phyloP scores from a whole-genome alignment of 257 asterid genomes.

The Scutellaria baicalensis region DNA sequence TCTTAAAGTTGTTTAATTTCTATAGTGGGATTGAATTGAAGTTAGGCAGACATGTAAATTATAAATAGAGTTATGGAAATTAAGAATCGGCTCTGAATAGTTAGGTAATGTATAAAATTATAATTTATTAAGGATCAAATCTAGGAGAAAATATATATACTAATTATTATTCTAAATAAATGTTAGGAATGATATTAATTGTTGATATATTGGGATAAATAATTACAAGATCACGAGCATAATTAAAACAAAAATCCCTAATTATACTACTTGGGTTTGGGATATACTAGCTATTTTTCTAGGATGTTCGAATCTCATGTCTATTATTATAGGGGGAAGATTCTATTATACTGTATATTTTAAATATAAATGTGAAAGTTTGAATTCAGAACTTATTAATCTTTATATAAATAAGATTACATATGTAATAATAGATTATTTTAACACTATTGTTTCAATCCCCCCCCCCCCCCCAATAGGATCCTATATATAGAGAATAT shows the following conservation, averaged over 20 bases:
- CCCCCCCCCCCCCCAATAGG: too few species aligned
- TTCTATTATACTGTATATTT: too few species aligned
- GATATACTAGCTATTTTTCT: not conserved
- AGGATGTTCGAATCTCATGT: not conserved
- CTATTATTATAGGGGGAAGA: too few species aligned
- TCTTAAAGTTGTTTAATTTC: too few species aligned
- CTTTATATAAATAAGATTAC: too few species aligned
- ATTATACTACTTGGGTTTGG: not conserved
- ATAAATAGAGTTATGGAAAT: not conserved
- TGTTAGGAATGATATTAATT: not conserved
- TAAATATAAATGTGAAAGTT: too few species aligned
- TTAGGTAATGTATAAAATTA: not conserved
- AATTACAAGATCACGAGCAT: not conserved
- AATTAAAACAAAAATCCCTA: not conserved
- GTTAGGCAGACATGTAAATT: constrained; percentile 6
- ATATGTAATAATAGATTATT: too few species aligned
- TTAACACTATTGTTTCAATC: too few species aligned
- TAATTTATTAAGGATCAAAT: not conserved
- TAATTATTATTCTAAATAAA: not conserved
- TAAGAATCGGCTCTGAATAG: not conserved
- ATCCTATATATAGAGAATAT: too few species aligned
- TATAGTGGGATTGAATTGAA: not conserved
- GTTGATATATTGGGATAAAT: not conserved
- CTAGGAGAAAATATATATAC: not conserved
- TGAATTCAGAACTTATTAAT: too few species aligned